Conservation (phyloP, 768 basidiomycete genomes). For the Tulasnella sp. region DNA sequence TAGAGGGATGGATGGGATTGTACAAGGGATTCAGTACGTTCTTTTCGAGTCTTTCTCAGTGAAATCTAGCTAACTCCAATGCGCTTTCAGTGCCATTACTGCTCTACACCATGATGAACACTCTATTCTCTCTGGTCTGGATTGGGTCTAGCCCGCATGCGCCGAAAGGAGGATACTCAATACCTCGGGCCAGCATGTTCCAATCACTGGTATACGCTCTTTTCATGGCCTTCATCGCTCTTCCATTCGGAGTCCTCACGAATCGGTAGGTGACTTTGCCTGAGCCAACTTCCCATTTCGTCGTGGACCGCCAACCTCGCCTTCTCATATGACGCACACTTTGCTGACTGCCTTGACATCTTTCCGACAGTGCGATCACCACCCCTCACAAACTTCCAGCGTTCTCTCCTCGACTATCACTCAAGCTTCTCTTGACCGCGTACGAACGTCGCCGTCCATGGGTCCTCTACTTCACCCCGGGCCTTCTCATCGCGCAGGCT, state of each 20-base stretch:
- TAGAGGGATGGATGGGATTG: slow-evolving; percentile 68
- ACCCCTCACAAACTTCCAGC: slow-evolving; percentile 69
- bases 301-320: neutral
- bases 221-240: slow-evolving; percentile 50
- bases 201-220: slow-evolving; percentile 55
- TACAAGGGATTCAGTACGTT: slow-evolving; percentile 66
- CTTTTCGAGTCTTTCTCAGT: neutral
- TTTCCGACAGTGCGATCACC: slow-evolving; percentile 52
- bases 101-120: slow-evolving; percentile 41
- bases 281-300: neutral
- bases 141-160: slow-evolving; percentile 42
- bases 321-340: neutral
- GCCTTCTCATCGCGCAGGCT: slow-evolving; percentile 36
- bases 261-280: slow-evolving; percentile 48
- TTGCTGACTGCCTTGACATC: slow-evolving; percentile 3
- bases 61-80: slow-evolving; percentile 19
- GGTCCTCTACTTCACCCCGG: slow-evolving; percentile 72
- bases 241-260: slow-evolving; percentile 62
- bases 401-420: slow-evolving; percentile 41
- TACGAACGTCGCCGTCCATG: slow-evolving; percentile 71
- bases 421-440: slow-evolving; percentile 65
- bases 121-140: slow-evolving; percentile 44
- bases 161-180: slow-evolving; percentile 45
- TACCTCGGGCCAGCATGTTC: slow-evolving; percentile 48
- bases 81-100: slow-evolving; percentile 35